Conservation (phyloP, 345 rosid genomes). For the Cardiospermum halicacabum region DNA sequence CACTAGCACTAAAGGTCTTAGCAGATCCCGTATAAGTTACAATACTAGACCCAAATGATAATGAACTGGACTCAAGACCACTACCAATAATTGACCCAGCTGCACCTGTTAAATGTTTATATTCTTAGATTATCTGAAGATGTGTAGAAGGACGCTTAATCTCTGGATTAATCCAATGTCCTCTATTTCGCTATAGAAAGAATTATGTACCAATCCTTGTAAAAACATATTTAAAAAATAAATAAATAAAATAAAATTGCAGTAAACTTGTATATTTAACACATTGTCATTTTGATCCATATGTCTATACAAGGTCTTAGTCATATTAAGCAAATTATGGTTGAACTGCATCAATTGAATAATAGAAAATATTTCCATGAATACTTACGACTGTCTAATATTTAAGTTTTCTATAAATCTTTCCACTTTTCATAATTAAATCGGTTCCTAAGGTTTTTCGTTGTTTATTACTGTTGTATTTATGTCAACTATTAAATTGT, state of each 20-base stretch:
- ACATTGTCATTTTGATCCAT: not conserved
- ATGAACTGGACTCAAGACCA: slow-evolving; percentile 62
- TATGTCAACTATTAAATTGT: not conserved
- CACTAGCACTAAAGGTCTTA: slow-evolving; percentile 70
- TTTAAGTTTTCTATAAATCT: no score
- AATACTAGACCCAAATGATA: slow-evolving; percentile 86
- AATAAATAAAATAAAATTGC: not conserved
- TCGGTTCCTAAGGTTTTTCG: no score
- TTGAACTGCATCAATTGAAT: slow-evolving; percentile 4
- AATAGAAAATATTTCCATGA: not conserved
- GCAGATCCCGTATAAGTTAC: slow-evolving; percentile 80
- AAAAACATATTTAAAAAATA: no score
- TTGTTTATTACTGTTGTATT: no score
- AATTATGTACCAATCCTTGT: slow-evolving; percentile 4
- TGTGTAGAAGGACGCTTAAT: not conserved
- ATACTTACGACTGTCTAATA: no score
- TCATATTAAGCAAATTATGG: not conserved
- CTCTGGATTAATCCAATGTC: slow-evolving; percentile 4
- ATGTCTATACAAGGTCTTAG: not conserved
- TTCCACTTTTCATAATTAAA: no score
- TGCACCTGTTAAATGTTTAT: slow-evolving; percentile 43
- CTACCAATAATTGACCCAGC: slow-evolving; percentile 56
- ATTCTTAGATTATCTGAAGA: not conserved
- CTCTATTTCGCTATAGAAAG: slow-evolving; percentile 1
- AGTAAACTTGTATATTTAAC: not conserved